Base-by-base conservation (phyloP, 2,329 filamentous ascomycete genomes). In the Diaporthe vaccinii region DNA sequence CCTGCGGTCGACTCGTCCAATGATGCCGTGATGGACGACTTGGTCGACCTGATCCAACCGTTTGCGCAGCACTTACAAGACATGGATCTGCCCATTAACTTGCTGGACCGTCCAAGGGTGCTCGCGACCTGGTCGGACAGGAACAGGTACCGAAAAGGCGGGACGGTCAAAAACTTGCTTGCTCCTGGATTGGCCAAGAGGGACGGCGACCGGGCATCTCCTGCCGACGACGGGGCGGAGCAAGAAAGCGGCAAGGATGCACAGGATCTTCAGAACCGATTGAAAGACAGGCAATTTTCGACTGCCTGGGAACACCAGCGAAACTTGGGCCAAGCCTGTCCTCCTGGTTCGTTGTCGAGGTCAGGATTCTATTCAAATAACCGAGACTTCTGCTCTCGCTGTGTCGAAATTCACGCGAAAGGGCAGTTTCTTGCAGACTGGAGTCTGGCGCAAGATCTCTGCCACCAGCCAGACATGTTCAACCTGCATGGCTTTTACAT, bases 81-180 rank as follows among this genome's bases (percentile, higher is more conserved):
- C 77, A 96, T 98, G 94, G 91, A 95, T 77, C 84, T 98, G 28
- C 93, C 94, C 0, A 94, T 98, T 84, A 98, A 98, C 81, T 87
- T 94, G 28, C 90, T 93, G 79, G 93, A 95, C 75, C 91, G 94
- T 78, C 94, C 94, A 1, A 88, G 93, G 53, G 90, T 96, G 1
- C 87, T 95, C 4, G 88, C 94, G 1, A 91, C 94, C 0, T 92
- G 93, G 84, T 91, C 94, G 74, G 90, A 94, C 74, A 86, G 83
- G n/a, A 78, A 81, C 28, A 76, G 81, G 53, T 78, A 82, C 7
- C 79, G 77, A 22, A 77, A 80, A 41, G 77, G 80, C 28, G 84
- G 81, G 8, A 82, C 75, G 25, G 79, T 79, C 22, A 77, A 76
- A 82, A 55, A 36, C 14, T 25, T 41, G 58, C 58, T 73, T 31